phyloP scores from a whole-genome alignment of 78 protist species.

The Salpingoeca rosetta region DNA sequence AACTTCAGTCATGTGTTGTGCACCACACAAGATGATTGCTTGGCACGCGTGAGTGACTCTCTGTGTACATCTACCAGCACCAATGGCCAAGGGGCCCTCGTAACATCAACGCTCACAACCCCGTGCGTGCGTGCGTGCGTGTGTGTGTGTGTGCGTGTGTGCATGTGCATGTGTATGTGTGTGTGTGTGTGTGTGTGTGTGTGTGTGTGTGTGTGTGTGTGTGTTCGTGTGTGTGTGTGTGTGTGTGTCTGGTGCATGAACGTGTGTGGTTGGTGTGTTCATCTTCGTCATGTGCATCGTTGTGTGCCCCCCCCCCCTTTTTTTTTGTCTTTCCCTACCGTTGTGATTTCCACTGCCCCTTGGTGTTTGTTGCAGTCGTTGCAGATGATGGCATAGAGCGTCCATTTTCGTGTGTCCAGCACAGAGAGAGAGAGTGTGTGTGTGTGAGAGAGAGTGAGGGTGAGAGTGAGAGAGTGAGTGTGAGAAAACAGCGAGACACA shows the following conservation, averaged over 20 bases:
- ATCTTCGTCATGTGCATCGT: constrained; percentile 40
- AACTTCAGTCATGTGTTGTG: not conserved
- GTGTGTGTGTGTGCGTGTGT: not conserved
- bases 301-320: not conserved
- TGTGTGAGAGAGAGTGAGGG: not conserved
- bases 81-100: not conserved
- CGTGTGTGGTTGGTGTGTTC: not conserved
- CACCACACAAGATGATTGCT: not conserved
- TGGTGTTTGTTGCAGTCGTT: constrained; percentile 9
- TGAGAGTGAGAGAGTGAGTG: not conserved
- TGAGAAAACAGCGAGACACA: not conserved
- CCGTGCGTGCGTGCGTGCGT: not conserved
- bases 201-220: no score
- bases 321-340: no score
- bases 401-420: constrained; percentile 36
- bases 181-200: no score
- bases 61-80: not conserved
- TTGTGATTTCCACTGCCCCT: not conserved
- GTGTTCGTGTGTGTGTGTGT: not conserved
- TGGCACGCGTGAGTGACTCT: constrained; percentile 7
- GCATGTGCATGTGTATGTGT: not conserved
- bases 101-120: not conserved
- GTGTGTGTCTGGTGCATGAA: not conserved
- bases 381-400: constrained; percentile 22
- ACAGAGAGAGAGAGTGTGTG: not conserved